phyloP scores from a whole-genome alignment of 2,329 filamentous ascomycete species.

The Cordyceps sp. region DNA sequence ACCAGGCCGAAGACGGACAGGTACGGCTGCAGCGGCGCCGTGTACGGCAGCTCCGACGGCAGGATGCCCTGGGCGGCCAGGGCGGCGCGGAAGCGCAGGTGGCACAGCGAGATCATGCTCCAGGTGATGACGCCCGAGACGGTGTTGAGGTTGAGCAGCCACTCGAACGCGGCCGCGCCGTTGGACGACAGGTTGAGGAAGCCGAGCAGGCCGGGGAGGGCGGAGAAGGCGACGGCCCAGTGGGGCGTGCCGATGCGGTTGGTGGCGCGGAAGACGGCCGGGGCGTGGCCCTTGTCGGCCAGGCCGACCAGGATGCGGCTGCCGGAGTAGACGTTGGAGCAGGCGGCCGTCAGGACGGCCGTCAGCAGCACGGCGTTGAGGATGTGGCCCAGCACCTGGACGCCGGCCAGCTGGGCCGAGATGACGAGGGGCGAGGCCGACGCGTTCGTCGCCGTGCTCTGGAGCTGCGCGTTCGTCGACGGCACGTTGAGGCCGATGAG shows the following conservation, averaged over 20 bases:
- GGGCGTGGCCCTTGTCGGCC: conserved; percentile 46
- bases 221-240: conserved; percentile 34
- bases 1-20: conserved; percentile 49
- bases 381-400: conserved; percentile 46
- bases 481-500: conserved; percentile 59
- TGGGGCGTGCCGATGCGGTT: conserved; percentile 47
- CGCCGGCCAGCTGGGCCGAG: conserved; percentile 42
- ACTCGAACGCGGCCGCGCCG: conserved; percentile 42
- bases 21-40: conserved; percentile 44
- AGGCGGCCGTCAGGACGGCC: conserved; percentile 63
- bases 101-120: conserved; percentile 47
- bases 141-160: neutral
- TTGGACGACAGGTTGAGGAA: conserved; percentile 48
- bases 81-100: conserved; percentile 48
- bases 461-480: conserved; percentile 37
- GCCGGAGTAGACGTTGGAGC: conserved; percentile 60
- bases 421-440: conserved; percentile 51
- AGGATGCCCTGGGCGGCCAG: conserved; percentile 38
- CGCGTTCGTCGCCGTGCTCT: conserved; percentile 35
- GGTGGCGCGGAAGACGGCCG: conserved; percentile 39
- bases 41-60: conserved; percentile 41
- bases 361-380: conserved; percentile 68
- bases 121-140: conserved; percentile 31
- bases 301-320: conserved; percentile 52
- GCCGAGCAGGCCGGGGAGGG: conserved; percentile 43